Evolutionary conservation across 2,329 filamentous ascomycete genomes (phyloP).

Genomic region (Penicillium crustosum): DNA sequence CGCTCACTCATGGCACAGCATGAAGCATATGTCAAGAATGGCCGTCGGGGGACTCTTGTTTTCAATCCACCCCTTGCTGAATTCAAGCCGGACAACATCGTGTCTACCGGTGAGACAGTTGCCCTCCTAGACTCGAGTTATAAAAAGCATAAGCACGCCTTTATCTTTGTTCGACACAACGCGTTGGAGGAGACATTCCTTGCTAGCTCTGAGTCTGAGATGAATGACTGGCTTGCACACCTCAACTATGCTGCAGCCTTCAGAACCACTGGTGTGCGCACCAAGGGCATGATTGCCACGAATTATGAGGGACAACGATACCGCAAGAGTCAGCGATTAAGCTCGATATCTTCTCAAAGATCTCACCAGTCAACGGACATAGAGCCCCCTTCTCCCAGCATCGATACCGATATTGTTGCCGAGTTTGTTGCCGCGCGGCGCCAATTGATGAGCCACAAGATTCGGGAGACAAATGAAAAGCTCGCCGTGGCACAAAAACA

Average conservation of each 20-base stretch:
- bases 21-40: slow-evolving; percentile 75
- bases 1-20: slow-evolving; percentile 88
- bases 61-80: slow-evolving; percentile 88
- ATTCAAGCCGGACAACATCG: slow-evolving; percentile 90
- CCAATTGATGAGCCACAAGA: slow-evolving; percentile 79
- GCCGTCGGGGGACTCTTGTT: slow-evolving; percentile 73
- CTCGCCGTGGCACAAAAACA: slow-evolving; percentile 71
- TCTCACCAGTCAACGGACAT: slow-evolving; percentile 67
- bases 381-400: slow-evolving; percentile 71
- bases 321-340: slow-evolving; percentile 61
- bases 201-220: slow-evolving; percentile 83
- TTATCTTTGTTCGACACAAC: slow-evolving; percentile 83
- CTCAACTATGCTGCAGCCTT: slow-evolving; percentile 97
- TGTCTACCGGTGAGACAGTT: slow-evolving; percentile 91
- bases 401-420: slow-evolving; percentile 75
- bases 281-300: slow-evolving; percentile 81
- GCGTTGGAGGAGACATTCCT: slow-evolving; percentile 87
- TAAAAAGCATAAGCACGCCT: slow-evolving; percentile 91
- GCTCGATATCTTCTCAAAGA: slow-evolving; percentile 54
- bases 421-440: slow-evolving; percentile 81
- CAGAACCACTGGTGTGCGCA: slow-evolving; percentile 83
- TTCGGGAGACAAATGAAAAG: slow-evolving; percentile 78
- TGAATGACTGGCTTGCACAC: slow-evolving; percentile 96
- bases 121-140: slow-evolving; percentile 83
- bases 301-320: slow-evolving; percentile 76